Evolutionary conservation across 176 grass and related monocot species (phyloP), one percentile per base, ranked within the genome.

Genomic region (Raddia guianensis): DNA sequence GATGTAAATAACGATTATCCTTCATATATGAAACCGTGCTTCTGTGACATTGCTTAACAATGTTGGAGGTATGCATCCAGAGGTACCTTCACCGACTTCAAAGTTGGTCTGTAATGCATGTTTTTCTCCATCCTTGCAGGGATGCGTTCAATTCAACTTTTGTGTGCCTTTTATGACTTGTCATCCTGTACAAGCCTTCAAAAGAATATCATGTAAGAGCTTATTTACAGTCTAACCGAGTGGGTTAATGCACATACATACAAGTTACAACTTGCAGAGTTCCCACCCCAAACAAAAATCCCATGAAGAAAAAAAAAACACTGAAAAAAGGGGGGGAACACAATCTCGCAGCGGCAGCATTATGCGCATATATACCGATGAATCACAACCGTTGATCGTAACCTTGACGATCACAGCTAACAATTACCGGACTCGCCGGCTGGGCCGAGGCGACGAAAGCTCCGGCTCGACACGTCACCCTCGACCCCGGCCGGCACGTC

Each of bases 241-340:
- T 46, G 11, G 37, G 57, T 75, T n/a, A 65, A 72, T 68, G 53
- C 32, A 74, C 37, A 5, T 66, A 70, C 18, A 20, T 61, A 48
- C 86, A 88, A 61, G 55, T 88, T 84, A 83, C 80, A 61, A 4
- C 33, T 75, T 81, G 27, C 15, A 40, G 37, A 40, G 4, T 40
- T 42, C 50, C 75, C 78, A 79, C 45, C 60, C 14, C 43, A 1
- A 50, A 53, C 40, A 81, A 89, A 65, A 59, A 81, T 16, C 18
- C 27, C 72, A 71, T 9, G 27, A 85, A 40, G 40, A 70, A 87
- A 55, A 57, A 33, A 40, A 79, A 64, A 7, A 3, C 4, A 12
- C n/a, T n/a, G 3, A 6, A 63, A 32, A 12, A 51, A 61, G 20
- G 68, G 74, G 20, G 11, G n/a, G 62, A 62, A 46, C 13, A 70